Evolutionary conservation across 495 filamentous ascomycete genomes (phyloP), one percentile per base, ranked within the genome.

Genomic region (Evansstolkia leycettana): DNA sequence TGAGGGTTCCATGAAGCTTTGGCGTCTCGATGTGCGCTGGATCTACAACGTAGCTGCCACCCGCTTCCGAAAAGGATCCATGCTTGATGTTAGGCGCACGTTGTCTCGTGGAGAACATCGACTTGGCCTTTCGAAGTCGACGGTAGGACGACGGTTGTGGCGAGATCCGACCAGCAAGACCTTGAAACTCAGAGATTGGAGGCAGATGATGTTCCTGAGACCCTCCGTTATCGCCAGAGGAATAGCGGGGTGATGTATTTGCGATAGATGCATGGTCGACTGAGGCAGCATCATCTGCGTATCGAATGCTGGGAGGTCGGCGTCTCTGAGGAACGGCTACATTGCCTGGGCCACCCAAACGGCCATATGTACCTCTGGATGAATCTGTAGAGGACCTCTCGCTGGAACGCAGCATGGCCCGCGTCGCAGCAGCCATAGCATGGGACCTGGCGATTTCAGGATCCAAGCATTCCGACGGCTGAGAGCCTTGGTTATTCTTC

Each of bases 61-160:
- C 29, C 16, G 38, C 36, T 6, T 47, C 24, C 31, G 43, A 27
- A 6, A 51, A 35, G 0, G 58, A 34, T 17, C 38, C 51, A 38
- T 52, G 48, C 15, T 45, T 23, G 14, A 41, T 36, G 30, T 48
- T 43, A 16, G 60, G 52, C 5, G 58, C 49, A 23, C 62, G 53
- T 23, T 65, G 69, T 27, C 65, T 60, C 9, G 72, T 65, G 18
- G 62, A 66, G 43, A 82, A 76, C 73, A 85, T 73, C 0, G 83
- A 87, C 46, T 69, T 78, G 10, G 84, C 72, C 47, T 77, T 83
- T 33, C 76, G 77, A 33, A 88, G 60, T 33, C 69, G 77, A n/a
- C 76, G 72, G 42, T 78, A 86, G 1, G 83, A 87, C 2, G 82
- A 87, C 13, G 81, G 78, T 11, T 64, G 63, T 7, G 77, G 80